Evolutionary conservation across 352 stramenopile species (phyloP).

Genomic region (Peronospora belbahrii): DNA sequence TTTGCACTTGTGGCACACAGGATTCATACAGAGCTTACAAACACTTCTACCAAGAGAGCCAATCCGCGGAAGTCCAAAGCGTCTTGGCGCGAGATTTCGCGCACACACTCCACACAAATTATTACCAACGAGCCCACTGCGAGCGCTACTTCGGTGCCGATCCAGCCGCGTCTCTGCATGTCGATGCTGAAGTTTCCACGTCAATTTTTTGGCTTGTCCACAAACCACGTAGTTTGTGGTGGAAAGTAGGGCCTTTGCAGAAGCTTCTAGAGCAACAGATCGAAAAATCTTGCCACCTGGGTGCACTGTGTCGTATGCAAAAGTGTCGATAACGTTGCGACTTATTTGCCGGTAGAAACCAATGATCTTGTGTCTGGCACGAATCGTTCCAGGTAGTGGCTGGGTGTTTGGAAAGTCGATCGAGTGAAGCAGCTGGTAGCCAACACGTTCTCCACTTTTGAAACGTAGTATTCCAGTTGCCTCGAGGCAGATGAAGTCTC

Average conservation of each 20-base stretch:
- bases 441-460: slow-evolving; percentile 20
- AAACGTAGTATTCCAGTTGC: slow-evolving; percentile 23
- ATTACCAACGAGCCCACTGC: neutral
- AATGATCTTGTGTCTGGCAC: slow-evolving; percentile 37
- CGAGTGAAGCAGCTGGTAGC: slow-evolving; percentile 36
- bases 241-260: slow-evolving; percentile 22
- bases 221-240: slow-evolving; percentile 34
- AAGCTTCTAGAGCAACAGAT: slow-evolving; percentile 16
- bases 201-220: slow-evolving; percentile 31
- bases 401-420: slow-evolving; percentile 33
- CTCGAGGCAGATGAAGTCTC: slow-evolving; percentile 35
- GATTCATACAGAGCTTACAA: slow-evolving; percentile 28
- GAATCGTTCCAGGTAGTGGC: slow-evolving; percentile 18
- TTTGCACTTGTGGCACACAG: slow-evolving; percentile 27
- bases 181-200: slow-evolving; percentile 26
- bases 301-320: slow-evolving; percentile 20
- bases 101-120: slow-evolving; percentile 23
- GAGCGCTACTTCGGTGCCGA: slow-evolving; percentile 5
- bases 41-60: slow-evolving; percentile 16
- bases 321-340: slow-evolving; percentile 36
- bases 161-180: slow-evolving; percentile 9
- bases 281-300: slow-evolving; percentile 21
- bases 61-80: slow-evolving; percentile 14
- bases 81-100: slow-evolving; percentile 7
- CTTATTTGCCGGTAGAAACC: slow-evolving; percentile 30